phyloP scores from a whole-genome alignment of 2,329 filamentous ascomycete species.

The Blastomyces emzantsi region DNA sequence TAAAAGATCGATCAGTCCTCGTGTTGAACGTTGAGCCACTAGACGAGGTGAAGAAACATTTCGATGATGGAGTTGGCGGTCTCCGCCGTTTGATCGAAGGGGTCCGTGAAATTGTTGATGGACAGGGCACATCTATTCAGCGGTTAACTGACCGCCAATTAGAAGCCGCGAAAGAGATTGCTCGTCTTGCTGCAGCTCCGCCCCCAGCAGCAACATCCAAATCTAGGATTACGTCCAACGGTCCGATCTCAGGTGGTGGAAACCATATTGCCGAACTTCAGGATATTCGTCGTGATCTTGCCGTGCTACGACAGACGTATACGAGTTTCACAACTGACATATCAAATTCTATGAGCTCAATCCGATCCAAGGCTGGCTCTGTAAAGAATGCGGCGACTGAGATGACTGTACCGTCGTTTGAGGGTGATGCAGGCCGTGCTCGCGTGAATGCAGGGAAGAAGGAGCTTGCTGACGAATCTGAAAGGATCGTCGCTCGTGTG shows the following conservation, averaged over 20 bases:
- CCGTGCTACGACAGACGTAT: slow-evolving; percentile 86
- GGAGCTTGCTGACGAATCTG: slow-evolving; percentile 74
- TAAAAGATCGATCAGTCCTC: slow-evolving; percentile 92
- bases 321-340: slow-evolving; percentile 84
- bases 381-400: slow-evolving; percentile 70
- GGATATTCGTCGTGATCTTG: slow-evolving; percentile 74
- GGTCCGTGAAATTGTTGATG: slow-evolving; percentile 72
- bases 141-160: slow-evolving; percentile 84
- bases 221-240: slow-evolving; percentile 17
- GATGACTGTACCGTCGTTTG: slow-evolving; percentile 59
- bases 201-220: slow-evolving; percentile 27
- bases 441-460: slow-evolving; percentile 86
- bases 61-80: slow-evolving; percentile 80
- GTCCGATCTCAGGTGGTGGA: slow-evolving; percentile 27
- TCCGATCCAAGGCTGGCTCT: slow-evolving; percentile 70
- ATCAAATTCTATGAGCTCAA: slow-evolving; percentile 72
- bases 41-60: slow-evolving; percentile 92
- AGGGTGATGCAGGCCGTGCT: slow-evolving; percentile 69
- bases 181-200: slow-evolving; percentile 50
- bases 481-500: slow-evolving; percentile 81
- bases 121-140: slow-evolving; percentile 73
- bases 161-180: slow-evolving; percentile 80
- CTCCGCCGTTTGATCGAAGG: slow-evolving; percentile 77
- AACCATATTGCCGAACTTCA: slow-evolving; percentile 70
- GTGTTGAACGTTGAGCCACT: slow-evolving; percentile 87